Percentiles rank a stretch among this genome's conserved stretches.
Evolutionary conservation across 768 basidiomycete genomes (phyloP).

Genomic region (Boletus rex-veris): DNA sequence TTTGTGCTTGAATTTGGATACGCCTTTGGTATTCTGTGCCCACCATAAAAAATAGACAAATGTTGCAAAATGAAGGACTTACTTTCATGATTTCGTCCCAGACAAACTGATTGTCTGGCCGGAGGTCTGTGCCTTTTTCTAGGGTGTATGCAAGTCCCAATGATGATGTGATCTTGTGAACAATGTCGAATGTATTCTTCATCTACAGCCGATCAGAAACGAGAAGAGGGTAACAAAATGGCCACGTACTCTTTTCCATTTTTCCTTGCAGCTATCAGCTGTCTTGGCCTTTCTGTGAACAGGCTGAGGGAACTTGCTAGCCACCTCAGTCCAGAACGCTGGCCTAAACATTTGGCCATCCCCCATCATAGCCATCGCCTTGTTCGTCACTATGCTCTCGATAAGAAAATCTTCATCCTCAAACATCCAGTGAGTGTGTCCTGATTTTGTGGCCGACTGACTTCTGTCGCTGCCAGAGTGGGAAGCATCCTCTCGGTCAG

Average conservation of each 20-base stretch:
- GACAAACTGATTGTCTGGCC: neutral
- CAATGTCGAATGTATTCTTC: neutral
- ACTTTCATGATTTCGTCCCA: neutral
- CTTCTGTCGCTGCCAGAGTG: neutral
- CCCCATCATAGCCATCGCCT: neutral
- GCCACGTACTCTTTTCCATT: neutral
- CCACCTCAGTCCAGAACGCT: neutral
- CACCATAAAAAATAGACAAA: too few relatives aligned
- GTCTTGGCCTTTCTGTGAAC: neutral
- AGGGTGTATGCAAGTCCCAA: neutral
- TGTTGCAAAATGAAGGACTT: neutral
- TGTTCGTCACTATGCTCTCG: neutral
- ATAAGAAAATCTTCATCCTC: neutral
- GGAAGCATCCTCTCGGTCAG: neutral
- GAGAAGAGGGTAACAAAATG: neutral
- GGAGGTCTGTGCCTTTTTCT: neutral
- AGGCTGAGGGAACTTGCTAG: neutral
- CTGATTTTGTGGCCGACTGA: neutral
- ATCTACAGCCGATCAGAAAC: neutral
- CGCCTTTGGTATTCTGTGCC: neutral
- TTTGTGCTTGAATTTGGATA: neutral
- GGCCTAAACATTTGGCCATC: neutral
- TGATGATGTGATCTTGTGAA: neutral
- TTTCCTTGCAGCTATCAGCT: neutral
- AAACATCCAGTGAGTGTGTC: neutral